Evolutionary conservation across 257 asterid species (phyloP).

Genomic region (Pogostemon cablin): DNA sequence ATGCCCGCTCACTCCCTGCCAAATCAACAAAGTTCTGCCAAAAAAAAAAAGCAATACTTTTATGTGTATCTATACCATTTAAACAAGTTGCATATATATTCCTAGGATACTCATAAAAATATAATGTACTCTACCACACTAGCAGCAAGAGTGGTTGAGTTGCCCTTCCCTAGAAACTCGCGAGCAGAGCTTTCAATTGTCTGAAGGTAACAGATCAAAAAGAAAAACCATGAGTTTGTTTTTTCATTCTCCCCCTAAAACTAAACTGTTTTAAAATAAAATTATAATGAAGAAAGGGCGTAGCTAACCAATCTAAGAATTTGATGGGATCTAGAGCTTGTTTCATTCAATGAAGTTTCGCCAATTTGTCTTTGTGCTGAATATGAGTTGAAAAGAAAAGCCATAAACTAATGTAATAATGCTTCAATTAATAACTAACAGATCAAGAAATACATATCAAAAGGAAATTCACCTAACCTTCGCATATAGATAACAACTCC

Average conservation of each 20-base stretch:
- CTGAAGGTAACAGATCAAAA: constrained; percentile 47
- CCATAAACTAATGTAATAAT: constrained; percentile 13
- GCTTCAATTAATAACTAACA: constrained; percentile 10
- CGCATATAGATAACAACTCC: constrained; percentile 85
- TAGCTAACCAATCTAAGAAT: constrained; percentile 88
- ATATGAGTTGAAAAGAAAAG: constrained; percentile 26
- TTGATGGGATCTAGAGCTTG: constrained; percentile 99
- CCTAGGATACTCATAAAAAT: constrained; percentile 31
- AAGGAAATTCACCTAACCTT: constrained; percentile 53
- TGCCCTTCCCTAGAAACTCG: constrained; percentile 91
- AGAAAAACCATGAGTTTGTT: constrained; percentile 10
- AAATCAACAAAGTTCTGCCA: constrained; percentile 93
- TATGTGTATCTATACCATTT: constrained; percentile 30
- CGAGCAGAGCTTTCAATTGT: constrained; percentile 98
- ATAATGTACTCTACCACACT: constrained; percentile 71
- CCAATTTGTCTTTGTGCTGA: constrained; percentile 89
- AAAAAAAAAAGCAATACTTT: constrained; percentile 33
- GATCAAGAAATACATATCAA: constrained; percentile 1
- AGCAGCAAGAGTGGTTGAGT: constrained; percentile 96
- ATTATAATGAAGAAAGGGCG: constrained; percentile 16
- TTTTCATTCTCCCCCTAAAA: neutral
- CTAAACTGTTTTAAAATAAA: constrained; percentile 6
- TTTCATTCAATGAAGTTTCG: constrained; percentile 87
- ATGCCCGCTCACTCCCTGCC: constrained; percentile 93
- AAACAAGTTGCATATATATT: constrained; percentile 12